Percentiles rank a stretch among this genome's conserved stretches.
Evolutionary conservation across 805 yeast species (phyloP).

Genomic region (Yarrowia deformans): DNA sequence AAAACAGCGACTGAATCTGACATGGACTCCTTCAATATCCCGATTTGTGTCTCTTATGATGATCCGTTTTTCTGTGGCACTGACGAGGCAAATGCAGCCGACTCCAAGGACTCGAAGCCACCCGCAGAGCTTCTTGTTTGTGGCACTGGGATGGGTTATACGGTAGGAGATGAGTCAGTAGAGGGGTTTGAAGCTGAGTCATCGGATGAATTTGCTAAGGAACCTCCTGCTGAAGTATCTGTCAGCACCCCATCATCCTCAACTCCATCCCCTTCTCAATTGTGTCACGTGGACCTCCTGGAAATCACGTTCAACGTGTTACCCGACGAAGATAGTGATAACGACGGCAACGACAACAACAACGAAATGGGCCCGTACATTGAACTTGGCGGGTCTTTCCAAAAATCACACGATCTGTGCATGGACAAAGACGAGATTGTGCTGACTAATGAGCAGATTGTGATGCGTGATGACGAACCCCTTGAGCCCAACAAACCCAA

Average conservation of each 20-base stretch:
- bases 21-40: too few relatives aligned
- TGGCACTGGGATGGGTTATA: too few relatives aligned
- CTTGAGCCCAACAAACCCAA: neutral
- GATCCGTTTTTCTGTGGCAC: too few relatives aligned
- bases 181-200: too few relatives aligned
- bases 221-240: too few relatives aligned
- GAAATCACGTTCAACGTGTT: neutral
- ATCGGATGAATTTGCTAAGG: too few relatives aligned
- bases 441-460: neutral
- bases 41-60: too few relatives aligned
- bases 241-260: neutral
- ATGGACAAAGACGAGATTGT: neutral
- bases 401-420: neutral
- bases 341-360: neutral
- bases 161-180: too few relatives aligned
- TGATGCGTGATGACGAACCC: neutral
- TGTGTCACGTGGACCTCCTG: neutral
- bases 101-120: too few relatives aligned
- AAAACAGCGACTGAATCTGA: too few relatives aligned
- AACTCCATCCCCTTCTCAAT: neutral
- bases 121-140: too few relatives aligned
- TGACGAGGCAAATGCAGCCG: too few relatives aligned
- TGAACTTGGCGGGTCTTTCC: conserved; percentile 1
- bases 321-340: neutral
- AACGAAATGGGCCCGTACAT: neutral